Conservation (phyloP, 1,284 basidiomycete genomes). For the Jaminaea rosea region DNA sequence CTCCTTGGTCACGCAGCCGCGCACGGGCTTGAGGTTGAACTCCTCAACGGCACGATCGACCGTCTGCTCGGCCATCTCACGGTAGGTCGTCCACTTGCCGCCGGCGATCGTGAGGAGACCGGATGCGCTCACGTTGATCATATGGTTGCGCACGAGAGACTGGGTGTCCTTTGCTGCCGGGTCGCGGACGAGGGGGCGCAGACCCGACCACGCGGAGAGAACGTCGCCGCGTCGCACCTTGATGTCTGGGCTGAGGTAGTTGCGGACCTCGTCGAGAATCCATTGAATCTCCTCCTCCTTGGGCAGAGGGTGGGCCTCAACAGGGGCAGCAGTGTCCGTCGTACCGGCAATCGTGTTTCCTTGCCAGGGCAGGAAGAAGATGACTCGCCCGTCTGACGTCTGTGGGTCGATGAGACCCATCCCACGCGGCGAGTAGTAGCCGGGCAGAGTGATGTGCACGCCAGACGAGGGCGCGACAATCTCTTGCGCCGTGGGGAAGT, state of each 20-base stretch:
- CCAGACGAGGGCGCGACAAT: constrained; percentile 89
- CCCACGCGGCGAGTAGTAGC: constrained; percentile 87
- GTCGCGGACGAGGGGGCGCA: constrained; percentile 81
- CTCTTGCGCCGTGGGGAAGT: constrained; percentile 69
- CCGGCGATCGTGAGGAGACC: constrained; percentile 90
- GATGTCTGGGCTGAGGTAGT: constrained; percentile 84
- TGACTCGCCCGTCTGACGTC: constrained; percentile 91
- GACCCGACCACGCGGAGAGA: constrained; percentile 86
- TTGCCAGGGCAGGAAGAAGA: constrained; percentile 98
- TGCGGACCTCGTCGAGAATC: constrained; percentile 83
- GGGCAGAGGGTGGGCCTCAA: constrained; percentile 71
- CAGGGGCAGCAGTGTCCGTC: constrained; percentile 73
- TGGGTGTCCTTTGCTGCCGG: constrained; percentile 72
- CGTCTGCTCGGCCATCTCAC: constrained; percentile 88
- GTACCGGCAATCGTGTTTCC: constrained; percentile 95
- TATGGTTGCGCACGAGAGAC: constrained; percentile 84
- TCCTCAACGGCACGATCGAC: constrained; percentile 77
- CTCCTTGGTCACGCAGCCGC: constrained; percentile 65
- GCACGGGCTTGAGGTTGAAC: constrained; percentile 59
- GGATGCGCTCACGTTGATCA: constrained; percentile 73
- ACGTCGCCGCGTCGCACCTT: constrained; percentile 91
- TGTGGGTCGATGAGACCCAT: constrained; percentile 94
- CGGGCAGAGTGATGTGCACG: constrained; percentile 90
- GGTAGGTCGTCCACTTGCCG: constrained; percentile 97
- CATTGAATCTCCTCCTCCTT: constrained; percentile 91